Evolutionary conservation across 2,329 filamentous ascomycete genomes (phyloP).

Genomic region (Fusarium compactum): DNA sequence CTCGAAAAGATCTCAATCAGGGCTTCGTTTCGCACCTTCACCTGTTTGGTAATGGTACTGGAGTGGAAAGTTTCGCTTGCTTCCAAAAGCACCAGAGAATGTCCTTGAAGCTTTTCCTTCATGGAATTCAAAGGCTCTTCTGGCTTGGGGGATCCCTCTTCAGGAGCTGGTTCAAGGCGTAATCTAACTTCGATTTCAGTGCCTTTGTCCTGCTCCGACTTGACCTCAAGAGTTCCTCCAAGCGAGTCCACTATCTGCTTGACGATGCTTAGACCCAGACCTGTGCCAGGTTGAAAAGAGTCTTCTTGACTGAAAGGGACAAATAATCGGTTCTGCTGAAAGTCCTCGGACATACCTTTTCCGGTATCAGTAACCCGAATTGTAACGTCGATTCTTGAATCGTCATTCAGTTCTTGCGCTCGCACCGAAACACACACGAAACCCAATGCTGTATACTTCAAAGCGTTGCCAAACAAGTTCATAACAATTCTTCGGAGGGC

Average conservation of each 20-base stretch:
- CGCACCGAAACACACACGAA: constrained; percentile 59
- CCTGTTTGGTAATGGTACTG: constrained; percentile 19
- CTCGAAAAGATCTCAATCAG: constrained; percentile 48
- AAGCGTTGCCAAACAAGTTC: constrained; percentile 72
- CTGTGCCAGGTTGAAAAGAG: constrained; percentile 69
- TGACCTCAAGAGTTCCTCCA: constrained; percentile 69
- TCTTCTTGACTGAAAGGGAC: constrained; percentile 74
- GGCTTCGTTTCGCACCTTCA: constrained; percentile 46
- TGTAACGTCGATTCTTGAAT: constrained; percentile 44
- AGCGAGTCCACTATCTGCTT: constrained; percentile 70
- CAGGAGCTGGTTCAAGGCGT: constrained; percentile 49
- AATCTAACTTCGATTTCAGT: constrained; percentile 66
- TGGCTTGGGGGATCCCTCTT: neutral
- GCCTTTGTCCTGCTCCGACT: constrained; percentile 64
- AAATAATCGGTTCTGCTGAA: constrained; percentile 69
- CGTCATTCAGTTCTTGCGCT: constrained; percentile 41
- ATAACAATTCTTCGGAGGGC: constrained; percentile 66
- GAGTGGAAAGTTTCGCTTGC: constrained; percentile 8
- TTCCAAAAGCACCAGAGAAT: constrained; percentile 39
- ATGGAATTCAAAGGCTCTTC: constrained; percentile 33
- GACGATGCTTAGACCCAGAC: constrained; percentile 73
- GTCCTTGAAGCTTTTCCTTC: constrained; percentile 28
- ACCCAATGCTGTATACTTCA: constrained; percentile 70
- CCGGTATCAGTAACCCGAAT: constrained; percentile 71
- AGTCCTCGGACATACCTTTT: constrained; percentile 72